Conservation (phyloP, 805 yeast species). For the Metschnikowia proteae region DNA sequence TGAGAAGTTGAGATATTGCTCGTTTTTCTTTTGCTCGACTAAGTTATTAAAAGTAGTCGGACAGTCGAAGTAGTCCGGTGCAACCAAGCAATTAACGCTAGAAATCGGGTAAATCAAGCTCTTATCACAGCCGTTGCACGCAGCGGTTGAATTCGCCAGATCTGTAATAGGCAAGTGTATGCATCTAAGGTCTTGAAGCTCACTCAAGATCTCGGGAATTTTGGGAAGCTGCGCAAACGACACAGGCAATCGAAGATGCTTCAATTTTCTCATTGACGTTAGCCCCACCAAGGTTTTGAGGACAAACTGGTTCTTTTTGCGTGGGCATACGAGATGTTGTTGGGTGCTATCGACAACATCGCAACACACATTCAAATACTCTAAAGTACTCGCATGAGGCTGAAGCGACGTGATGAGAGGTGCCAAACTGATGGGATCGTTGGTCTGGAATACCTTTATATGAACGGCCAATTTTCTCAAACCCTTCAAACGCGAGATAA, state of each 20-base stretch:
- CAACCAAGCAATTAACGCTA: conserved; percentile 12
- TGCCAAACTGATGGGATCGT: conserved; percentile 7
- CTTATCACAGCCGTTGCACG: conserved; percentile 11
- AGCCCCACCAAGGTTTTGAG: conserved; percentile 11
- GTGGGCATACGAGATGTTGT: conserved; percentile 8
- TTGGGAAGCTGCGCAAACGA: conserved; percentile 8
- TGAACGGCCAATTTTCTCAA: conserved; percentile 11
- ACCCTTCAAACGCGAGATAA: conserved; percentile 5
- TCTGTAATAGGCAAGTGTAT: conserved; percentile 15
- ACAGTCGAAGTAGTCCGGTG: conserved; percentile 15
- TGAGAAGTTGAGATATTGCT: conserved; percentile 10
- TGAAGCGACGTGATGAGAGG: conserved; percentile 12
- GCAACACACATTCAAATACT: conserved; percentile 13
- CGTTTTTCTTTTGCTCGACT: conserved; percentile 7
- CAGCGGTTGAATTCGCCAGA: conserved; percentile 2
- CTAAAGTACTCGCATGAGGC: conserved; percentile 9
- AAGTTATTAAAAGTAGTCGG: conserved; percentile 9
- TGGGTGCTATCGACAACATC: conserved; percentile 8
- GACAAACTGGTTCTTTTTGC: conserved; percentile 4
- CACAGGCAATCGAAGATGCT: conserved; percentile 12
- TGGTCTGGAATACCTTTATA: conserved; percentile 7
- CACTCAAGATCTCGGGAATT: conserved; percentile 3
- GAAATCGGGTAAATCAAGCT: conserved; percentile 8
- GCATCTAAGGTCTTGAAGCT: conserved; percentile 1
- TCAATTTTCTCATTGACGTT: conserved; percentile 3